Percentiles rank a stretch among this genome's conserved stretches.
Evolutionary conservation across 495 filamentous ascomycete species (phyloP).

Genomic region (Annulohypoxylon maeteangense): DNA sequence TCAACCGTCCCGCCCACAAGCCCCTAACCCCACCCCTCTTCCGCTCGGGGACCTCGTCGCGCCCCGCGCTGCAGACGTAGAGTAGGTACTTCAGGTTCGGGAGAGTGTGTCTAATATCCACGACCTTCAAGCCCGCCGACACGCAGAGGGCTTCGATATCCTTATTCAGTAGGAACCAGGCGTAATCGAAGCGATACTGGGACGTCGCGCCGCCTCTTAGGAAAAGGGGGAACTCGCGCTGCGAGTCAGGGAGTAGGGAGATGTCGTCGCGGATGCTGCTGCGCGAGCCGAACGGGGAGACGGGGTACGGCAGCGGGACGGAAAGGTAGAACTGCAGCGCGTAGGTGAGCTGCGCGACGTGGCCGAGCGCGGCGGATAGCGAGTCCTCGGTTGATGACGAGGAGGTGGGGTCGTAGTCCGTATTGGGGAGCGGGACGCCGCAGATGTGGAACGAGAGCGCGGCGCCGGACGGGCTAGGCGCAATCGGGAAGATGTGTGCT

Average conservation of each 20-base stretch:
- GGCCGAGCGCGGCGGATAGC: slow-evolving; percentile 83
- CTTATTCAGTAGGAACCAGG: slow-evolving; percentile 92
- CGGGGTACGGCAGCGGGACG: slow-evolving; percentile 82
- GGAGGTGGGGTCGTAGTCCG: slow-evolving; percentile 65
- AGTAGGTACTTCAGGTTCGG: slow-evolving; percentile 95
- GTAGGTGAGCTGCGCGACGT: slow-evolving; percentile 79
- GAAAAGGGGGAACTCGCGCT: slow-evolving; percentile 83
- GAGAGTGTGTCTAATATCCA: slow-evolving; percentile 90
- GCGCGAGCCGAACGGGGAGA: slow-evolving; percentile 74
- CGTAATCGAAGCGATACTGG: slow-evolving; percentile 92
- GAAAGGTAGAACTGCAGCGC: slow-evolving; percentile 84
- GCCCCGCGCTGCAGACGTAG: slow-evolving; percentile 82
- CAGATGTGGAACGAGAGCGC: slow-evolving; percentile 82
- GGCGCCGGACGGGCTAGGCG: slow-evolving; percentile 61
- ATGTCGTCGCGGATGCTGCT: slow-evolving; percentile 85
- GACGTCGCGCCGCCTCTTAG: slow-evolving; percentile 73
- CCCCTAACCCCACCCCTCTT: slow-evolving; percentile 82
- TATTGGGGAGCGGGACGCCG: slow-evolving; percentile 79
- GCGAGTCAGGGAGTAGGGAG: slow-evolving; percentile 68
- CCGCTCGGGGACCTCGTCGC: slow-evolving; percentile 77
- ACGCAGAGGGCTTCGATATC: slow-evolving; percentile 87
- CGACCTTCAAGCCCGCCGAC: slow-evolving; percentile 74
- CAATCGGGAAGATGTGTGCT: slow-evolving; percentile 79
- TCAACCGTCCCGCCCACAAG: slow-evolving; percentile 60
- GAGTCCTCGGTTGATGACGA: slow-evolving; percentile 68